Evolutionary conservation across 768 basidiomycete genomes (phyloP), one percentile per base, ranked within the genome.

Genomic region (Symmetrospora coprosmae): DNA sequence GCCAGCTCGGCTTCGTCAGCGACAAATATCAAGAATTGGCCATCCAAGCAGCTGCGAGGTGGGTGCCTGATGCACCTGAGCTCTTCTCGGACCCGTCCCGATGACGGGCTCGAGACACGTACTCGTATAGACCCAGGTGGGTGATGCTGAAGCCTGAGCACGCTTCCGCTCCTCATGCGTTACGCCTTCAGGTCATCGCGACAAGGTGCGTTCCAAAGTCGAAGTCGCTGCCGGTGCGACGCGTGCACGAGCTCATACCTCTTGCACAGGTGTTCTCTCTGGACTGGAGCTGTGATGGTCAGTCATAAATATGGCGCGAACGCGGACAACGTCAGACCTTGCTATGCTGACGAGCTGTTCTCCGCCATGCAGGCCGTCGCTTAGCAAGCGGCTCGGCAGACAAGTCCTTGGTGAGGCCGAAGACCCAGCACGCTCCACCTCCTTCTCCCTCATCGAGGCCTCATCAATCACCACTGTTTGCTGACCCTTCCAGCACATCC

Each of bases 211-310:
- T 11, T 13, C 21, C 31, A 38, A 9, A 11, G 45, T 11, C 51
- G 35, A n/a, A 53, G 19, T 40, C 6, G n/a, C 21, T 3, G 7
- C 25, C 27, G n/a, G 4, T 25, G 8, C 14, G 4, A 41, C 4
- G 7, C 17, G 17, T 25, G 9, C 27, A 27, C 38, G 7, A 50
- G n/a, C 23, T 38, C 19, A 25, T 21, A 17, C 2, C 25, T 27
- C 14, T 33, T 4, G 14, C 30, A 58, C n/a, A n/a, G 55, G 37
- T 58, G 6, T 58, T 58, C 43, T 27, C 55, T 4, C 55, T 58
- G 31, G 55, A 58, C 43, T 58, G 55, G 55, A 58, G 55, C 31
- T 58, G 55, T 30, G 55, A 58, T 46, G 55, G 55, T 58, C 21
- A 13, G 55, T 7, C 5, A n/a, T 27, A 13, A 11, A 9, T n/a